Conservation (phyloP, 2,329 filamentous ascomycete genomes). For the Ophiocordyceps camponoti-saundersi region DNA sequence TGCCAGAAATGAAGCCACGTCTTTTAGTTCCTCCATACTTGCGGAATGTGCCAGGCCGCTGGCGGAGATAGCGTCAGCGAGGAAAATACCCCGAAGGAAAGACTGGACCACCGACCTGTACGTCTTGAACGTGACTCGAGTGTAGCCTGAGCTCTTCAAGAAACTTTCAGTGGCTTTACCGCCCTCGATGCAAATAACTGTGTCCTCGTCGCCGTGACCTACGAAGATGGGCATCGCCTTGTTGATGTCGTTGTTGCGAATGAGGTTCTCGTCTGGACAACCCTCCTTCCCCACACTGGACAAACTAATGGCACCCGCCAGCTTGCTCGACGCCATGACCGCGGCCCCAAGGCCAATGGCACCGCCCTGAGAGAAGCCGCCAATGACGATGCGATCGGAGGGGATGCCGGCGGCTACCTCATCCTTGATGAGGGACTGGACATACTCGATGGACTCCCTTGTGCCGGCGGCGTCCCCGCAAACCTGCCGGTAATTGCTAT, state of each 20-base stretch:
- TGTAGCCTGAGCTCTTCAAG: constrained; percentile 54
- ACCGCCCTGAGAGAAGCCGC: constrained; percentile 70
- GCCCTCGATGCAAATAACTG: constrained; percentile 46
- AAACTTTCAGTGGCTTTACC: constrained; percentile 48
- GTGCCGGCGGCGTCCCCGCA: constrained; percentile 58
- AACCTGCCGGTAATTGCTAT: constrained; percentile 9
- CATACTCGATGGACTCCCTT: constrained; percentile 36
- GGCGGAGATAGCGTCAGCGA: background rate
- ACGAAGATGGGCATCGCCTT: constrained; percentile 72
- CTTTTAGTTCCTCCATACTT: constrained; percentile 61
- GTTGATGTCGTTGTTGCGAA: constrained; percentile 23
- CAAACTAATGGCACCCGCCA: constrained; percentile 71
- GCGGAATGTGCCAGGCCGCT: constrained; percentile 63
- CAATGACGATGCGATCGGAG: constrained; percentile 65
- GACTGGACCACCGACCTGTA: constrained; percentile 42
- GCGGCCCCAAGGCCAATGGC: constrained; percentile 70
- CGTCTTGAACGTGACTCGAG: constrained; percentile 52
- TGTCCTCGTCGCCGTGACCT: constrained; percentile 70
- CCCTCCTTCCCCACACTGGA: constrained; percentile 64
- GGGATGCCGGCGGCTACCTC: constrained; percentile 70
- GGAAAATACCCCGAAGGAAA: background rate
- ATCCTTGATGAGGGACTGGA: constrained; percentile 60
- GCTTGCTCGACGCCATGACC: constrained; percentile 50
- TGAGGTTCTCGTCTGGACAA: constrained; percentile 20
- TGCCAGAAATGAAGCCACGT: constrained; percentile 48